Base-by-base conservation (phyloP, 768 basidiomycete genomes). In the Amanita molliuscula region DNA sequence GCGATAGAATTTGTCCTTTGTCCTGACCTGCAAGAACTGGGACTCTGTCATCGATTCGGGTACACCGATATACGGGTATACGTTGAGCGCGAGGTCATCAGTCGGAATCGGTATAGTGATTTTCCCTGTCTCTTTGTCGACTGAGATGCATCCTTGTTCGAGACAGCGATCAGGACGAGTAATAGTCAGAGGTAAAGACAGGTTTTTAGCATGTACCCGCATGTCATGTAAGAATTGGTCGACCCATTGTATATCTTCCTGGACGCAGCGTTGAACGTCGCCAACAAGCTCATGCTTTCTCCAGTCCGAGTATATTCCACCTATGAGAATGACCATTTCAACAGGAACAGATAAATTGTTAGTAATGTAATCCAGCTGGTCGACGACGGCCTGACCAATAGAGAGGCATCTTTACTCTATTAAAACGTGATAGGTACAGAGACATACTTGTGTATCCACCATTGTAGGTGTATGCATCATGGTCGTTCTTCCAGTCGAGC, bases 281-380 rank as follows among this genome's bases (percentile, higher is more conserved):
- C 47, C 54, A 68, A 70, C 66, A 64, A 71, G 54, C 10, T 50
- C 49, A 41, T 35, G 41, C 41, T 36, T 50, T 36, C 67, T 71
- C 6, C 59, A 57, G 38, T 59, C 52, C 31, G 36, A 49, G 10
- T 70, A 60, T 15, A 56, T 56, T 4, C 53, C 62, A 13, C 69
- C 64, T 41, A 29, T 50, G 29, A 50, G 40, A 23, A 50, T 16
- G 35, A 44, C 23, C 20, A 50, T 16, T 28, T 50, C 49, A 20
- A 34, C 49, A 25, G n/a, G 21, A 15, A 35, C 23, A n/a, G 42
- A 43, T n/a, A 42, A 3, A 13, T 40, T 40, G 16, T 50, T 35
- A 11, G 49, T 42, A 26, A 50, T 42, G 29, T 50, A 50, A 29
- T 44, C 38, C 20, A 50, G n/a, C 41, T 50, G 49, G 33, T 50